Base-by-base conservation (phyloP, 805 yeast species). In the Yarrowia divulgata region DNA sequence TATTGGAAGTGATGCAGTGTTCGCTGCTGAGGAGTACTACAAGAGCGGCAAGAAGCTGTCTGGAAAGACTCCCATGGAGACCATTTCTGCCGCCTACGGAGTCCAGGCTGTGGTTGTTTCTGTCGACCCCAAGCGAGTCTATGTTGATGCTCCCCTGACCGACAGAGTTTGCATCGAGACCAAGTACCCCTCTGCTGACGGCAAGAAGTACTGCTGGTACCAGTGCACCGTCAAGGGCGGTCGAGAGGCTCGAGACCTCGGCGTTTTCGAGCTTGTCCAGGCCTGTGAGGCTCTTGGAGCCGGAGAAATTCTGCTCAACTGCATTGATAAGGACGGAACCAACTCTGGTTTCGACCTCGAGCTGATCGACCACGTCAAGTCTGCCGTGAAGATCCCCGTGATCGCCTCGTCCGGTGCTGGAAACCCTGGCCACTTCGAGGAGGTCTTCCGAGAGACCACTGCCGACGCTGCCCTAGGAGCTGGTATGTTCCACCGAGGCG, bases 401-500 rank as follows among this genome's bases (percentile, higher is more conserved):
- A 95, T 95, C 78, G 98, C 99, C 0, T 93, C 98, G 8, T 89
- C 96, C 71, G 99, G 99, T 69, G 99, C 99, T 7, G 99, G 99
- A 66, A 86, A 81, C 29, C 99, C 99, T 1, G 85, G 82, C 63
- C 98, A 95, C 80, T 95, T 95, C 77, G 87, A 86, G 72, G 92
- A 95, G 72, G 99, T 91, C 1, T 95, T 95, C 76, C 83, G 82
- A 57, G 82, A 88, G 55, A 93, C 98, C 16, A 83, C 85, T 7
- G 89, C 95, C 1, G 99, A 95, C 80, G 99, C 99, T 52, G 98
- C 99, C 18, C 83, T 95, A 49, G 99, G 99, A 46, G 99, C 99
- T 4, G 99, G 99, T 54, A 90, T 95, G 89, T 95, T 95, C 83
- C 99, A 95, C 81, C 85, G 99, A 77, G 93, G 91, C 29, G 98